Conservation (phyloP, 1,284 basidiomycete species). For the Cryptococcus sp. region DNA sequence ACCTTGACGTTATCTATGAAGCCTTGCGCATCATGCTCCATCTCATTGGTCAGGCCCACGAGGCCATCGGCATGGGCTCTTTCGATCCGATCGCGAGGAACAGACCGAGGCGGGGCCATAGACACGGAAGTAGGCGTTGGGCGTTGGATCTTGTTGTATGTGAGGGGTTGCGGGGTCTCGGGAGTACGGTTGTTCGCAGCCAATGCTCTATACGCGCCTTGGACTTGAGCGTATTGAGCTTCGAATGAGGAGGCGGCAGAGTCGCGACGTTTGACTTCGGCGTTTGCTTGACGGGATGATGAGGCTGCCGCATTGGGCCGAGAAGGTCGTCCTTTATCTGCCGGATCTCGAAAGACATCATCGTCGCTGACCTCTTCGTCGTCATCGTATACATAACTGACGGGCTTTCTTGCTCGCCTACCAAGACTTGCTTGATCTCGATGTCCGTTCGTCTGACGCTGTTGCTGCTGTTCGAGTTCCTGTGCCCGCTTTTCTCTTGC, state of each 20-base stretch:
- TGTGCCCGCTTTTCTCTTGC: neutral
- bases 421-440: neutral
- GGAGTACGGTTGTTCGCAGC: conserved; percentile 10
- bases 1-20: conserved; percentile 55
- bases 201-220: conserved; percentile 14
- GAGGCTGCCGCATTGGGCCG: conserved; percentile 1
- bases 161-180: conserved; percentile 19
- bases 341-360: conserved; percentile 3
- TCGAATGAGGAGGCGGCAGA: conserved; percentile 16
- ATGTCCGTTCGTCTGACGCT: neutral
- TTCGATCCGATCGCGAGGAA: conserved; percentile 24
- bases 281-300: neutral
- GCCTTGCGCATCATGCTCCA: conserved; percentile 40
- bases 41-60: conserved; percentile 33
- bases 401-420: conserved; percentile 4
- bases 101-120: neutral
- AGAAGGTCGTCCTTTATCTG: neutral
- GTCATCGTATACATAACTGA: conserved; percentile 11
- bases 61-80: conserved; percentile 35
- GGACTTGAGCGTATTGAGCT: conserved; percentile 19
- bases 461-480: neutral
- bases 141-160: conserved; percentile 15
- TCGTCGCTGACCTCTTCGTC: conserved; percentile 3
- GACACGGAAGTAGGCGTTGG: conserved; percentile 20
- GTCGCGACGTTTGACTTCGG: neutral